Conservation (phyloP, 2,329 filamentous ascomycete genomes). For the Microcyclospora pomicola region DNA sequence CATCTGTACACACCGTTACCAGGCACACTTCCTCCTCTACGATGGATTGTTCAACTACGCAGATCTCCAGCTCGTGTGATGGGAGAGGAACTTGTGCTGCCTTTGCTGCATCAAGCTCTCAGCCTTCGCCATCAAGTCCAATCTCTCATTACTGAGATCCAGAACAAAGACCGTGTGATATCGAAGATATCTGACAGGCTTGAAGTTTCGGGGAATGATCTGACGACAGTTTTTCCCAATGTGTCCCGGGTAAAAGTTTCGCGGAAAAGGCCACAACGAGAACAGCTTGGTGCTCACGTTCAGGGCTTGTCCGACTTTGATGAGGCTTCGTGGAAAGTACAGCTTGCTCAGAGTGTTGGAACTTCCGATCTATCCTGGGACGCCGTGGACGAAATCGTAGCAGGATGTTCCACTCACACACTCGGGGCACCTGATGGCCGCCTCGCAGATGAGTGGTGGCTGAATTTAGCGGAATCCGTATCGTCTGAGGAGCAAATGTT, state of each 20-base stretch:
- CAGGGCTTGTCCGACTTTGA: slow-evolving; percentile 43
- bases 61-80: slow-evolving; percentile 28
- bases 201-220: slow-evolving; percentile 40
- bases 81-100: slow-evolving; percentile 38
- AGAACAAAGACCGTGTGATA: slow-evolving; percentile 46
- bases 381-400: slow-evolving; percentile 7
- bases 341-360: background rate
- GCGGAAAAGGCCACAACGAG: slow-evolving; percentile 32
- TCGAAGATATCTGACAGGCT: slow-evolving; percentile 45
- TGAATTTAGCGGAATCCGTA: slow-evolving; percentile 14
- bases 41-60: slow-evolving; percentile 50
- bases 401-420: slow-evolving; percentile 4
- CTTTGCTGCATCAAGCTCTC: slow-evolving; percentile 37
- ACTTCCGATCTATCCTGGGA: slow-evolving; percentile 3
- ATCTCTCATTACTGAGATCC: slow-evolving; percentile 36
- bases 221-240: slow-evolving; percentile 44
- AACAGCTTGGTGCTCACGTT: slow-evolving; percentile 40
- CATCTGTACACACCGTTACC: slow-evolving; percentile 48
- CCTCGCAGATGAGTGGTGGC: slow-evolving; percentile 20
- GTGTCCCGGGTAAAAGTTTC: slow-evolving; percentile 32
- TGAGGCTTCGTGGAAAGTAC: slow-evolving; percentile 27
- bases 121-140: slow-evolving; percentile 34
- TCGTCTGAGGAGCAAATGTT: background rate
- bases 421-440: background rate
- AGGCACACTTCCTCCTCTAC: slow-evolving; percentile 45